Conservation (phyloP, 139 green algal species). For the Volvox africanus region DNA sequence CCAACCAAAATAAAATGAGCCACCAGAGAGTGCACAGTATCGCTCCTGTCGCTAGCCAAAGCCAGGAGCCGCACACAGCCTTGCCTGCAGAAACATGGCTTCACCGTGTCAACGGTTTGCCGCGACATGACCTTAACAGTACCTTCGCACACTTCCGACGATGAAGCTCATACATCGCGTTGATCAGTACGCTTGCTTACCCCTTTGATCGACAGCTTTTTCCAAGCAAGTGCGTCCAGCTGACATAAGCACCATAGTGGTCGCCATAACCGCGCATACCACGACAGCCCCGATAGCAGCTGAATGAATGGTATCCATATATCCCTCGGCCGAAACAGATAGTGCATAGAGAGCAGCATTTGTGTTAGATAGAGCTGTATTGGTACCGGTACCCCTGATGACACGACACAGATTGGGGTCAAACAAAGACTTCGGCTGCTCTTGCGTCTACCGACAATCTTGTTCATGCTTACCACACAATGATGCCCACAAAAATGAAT, state of each 20-base stretch:
- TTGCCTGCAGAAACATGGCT: constrained; percentile 22
- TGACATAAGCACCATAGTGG: constrained; percentile 46
- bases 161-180: too few species aligned
- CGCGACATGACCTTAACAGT: too few species aligned
- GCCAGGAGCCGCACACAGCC: constrained; percentile 49
- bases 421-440: background rate
- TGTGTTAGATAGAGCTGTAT: constrained; percentile 39
- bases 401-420: background rate
- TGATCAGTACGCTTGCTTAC: background rate
- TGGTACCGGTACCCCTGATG: constrained; percentile 28
- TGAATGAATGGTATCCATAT: constrained; percentile 11
- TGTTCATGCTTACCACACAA: constrained; percentile 43
- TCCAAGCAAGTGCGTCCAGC: constrained; percentile 46
- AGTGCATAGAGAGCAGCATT: background rate
- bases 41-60: constrained; percentile 46
- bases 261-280: constrained; percentile 41
- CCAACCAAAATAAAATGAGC: constrained; percentile 55
- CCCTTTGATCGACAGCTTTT: constrained; percentile 44
- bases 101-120: too few species aligned
- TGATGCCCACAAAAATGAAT: constrained; percentile 52
- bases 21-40: constrained; percentile 44
- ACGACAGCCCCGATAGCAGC: constrained; percentile 35
- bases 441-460: background rate
- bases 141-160: too few species aligned
- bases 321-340: background rate